phyloP scores from a whole-genome alignment of 257 asterid genomes.

The Perilla frutescens region DNA sequence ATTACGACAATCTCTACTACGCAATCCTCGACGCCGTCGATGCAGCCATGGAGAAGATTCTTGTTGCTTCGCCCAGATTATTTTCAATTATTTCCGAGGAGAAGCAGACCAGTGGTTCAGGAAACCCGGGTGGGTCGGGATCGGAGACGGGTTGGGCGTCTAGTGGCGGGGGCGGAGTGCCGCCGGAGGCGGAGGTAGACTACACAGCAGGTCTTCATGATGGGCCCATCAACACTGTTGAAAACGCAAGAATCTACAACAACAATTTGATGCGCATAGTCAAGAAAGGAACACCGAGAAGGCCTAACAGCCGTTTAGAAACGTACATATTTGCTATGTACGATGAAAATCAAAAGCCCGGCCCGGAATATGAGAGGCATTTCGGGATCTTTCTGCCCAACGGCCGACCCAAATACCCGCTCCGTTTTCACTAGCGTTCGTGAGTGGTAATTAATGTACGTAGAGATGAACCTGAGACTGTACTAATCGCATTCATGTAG shows the following conservation, averaged over 20 bases:
- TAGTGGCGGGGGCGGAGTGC: background rate
- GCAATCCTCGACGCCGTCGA: background rate
- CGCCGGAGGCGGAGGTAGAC: background rate
- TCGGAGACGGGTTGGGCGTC: slow-evolving; percentile 31
- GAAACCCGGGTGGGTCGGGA: background rate
- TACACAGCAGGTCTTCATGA: background rate
- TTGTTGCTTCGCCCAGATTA: background rate
- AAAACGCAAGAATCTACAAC: background rate
- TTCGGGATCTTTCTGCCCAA: slow-evolving; percentile 19
- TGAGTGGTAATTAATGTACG: too few species aligned
- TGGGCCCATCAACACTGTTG: background rate
- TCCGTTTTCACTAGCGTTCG: background rate
- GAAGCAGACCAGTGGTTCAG: background rate
- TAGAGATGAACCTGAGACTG: too few species aligned
- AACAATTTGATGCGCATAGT: slow-evolving; percentile 32
- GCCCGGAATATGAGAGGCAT: slow-evolving; percentile 12
- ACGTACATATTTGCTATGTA: slow-evolving; percentile 37
- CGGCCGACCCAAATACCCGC: slow-evolving; percentile 15
- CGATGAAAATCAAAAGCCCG: slow-evolving; percentile 33
- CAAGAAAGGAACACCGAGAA: slow-evolving; percentile 12
- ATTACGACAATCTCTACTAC: slow-evolving; percentile 11
- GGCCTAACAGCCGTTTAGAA: slow-evolving; percentile 12
- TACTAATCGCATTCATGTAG: too few species aligned
- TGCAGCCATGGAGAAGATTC: background rate
- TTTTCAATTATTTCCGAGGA: too few species aligned